Conservation (phyloP, 331 rosid genomes). For the Rhamnella rubrinervis region DNA sequence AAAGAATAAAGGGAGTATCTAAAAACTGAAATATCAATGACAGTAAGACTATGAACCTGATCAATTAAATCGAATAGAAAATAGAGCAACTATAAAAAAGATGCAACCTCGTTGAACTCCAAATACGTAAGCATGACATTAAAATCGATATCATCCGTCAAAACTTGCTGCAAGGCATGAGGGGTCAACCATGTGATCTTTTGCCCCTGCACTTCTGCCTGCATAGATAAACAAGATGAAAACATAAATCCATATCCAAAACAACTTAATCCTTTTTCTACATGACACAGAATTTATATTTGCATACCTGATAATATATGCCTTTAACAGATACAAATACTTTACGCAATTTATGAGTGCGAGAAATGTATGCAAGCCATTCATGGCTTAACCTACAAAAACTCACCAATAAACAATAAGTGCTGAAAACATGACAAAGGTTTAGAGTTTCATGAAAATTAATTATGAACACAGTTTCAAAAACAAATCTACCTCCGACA, state of each 20-base stretch:
- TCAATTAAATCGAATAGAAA: neutral
- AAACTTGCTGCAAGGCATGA: conserved; percentile 86
- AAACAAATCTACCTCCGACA: conserved; percentile 62
- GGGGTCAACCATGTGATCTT: conserved; percentile 85
- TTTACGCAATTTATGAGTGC: conserved; percentile 75
- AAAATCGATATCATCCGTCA: conserved; percentile 73
- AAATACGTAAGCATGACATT: conserved; percentile 68
- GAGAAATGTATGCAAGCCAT: conserved; percentile 85
- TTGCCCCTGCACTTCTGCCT: conserved; percentile 83
- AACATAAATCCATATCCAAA: neutral
- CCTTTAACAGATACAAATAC: conserved; percentile 85
- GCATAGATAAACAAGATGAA: conserved; percentile 28
- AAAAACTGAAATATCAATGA: neutral
- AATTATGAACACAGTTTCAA: neutral
- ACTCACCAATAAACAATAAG: neutral
- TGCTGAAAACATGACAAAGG: neutral
- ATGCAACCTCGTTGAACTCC: conserved; percentile 74
- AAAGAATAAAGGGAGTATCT: no score
- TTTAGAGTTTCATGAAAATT: neutral
- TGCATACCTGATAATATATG: conserved; percentile 77
- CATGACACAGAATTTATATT: neutral
- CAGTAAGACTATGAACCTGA: neutral
- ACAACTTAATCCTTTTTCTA: neutral
- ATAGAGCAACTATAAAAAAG: neutral
- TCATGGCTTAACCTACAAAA: conserved; percentile 73